phyloP scores from a whole-genome alignment of 306 rosid genomes.

The Inga laurina region DNA sequence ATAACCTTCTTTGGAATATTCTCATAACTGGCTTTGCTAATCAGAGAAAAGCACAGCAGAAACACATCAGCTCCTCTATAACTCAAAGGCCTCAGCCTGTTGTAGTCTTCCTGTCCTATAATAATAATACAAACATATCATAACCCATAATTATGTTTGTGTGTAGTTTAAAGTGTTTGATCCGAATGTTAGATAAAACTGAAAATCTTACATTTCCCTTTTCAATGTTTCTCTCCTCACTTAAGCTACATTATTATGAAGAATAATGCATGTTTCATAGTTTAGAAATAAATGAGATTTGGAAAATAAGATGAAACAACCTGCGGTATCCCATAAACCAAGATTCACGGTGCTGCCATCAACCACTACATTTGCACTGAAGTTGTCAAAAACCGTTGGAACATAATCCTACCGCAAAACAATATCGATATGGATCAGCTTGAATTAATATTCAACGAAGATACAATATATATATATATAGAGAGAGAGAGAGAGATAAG shows the following conservation, averaged over 20 bases:
- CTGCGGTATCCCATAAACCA: constrained; percentile 85
- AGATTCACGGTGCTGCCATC: constrained; percentile 68
- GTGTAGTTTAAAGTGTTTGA: background rate
- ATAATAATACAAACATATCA: background rate
- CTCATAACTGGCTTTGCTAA: constrained; percentile 91
- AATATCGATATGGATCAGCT: background rate
- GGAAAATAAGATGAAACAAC: constrained; percentile 30
- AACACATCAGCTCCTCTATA: constrained; percentile 98
- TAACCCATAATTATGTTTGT: background rate
- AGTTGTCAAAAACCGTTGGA: constrained; percentile 73
- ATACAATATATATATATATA: too few relatives aligned
- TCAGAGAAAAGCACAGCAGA: constrained; percentile 82
- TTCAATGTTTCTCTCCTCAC: background rate
- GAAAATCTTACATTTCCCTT: background rate
- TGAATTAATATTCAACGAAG: background rate
- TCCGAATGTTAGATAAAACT: background rate
- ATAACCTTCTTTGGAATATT: constrained; percentile 86
- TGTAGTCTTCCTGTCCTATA: constrained; percentile 94
- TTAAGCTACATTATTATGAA: background rate
- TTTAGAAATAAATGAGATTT: background rate
- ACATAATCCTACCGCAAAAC: constrained; percentile 66
- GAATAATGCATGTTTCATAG: background rate
- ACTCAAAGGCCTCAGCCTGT: constrained; percentile 92
- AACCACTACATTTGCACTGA: constrained; percentile 70
- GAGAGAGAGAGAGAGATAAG: background rate